phyloP scores from a whole-genome alignment of 306 rosid species.

The Canavalia ensiformis region DNA sequence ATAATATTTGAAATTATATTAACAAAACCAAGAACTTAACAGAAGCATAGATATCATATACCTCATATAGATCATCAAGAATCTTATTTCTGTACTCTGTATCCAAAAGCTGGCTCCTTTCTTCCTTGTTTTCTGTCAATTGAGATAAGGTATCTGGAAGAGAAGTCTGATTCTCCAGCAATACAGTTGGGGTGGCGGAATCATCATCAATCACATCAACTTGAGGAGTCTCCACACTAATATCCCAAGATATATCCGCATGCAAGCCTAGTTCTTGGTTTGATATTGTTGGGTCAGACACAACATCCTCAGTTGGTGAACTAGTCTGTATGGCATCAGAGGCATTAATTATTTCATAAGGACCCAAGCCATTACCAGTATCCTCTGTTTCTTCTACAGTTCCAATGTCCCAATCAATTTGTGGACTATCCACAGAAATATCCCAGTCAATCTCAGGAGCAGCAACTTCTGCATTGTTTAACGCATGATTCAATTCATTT shows the following conservation, averaged over 20 bases:
- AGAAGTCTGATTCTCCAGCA: slow-evolving; percentile 58
- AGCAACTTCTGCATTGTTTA: slow-evolving; percentile 48
- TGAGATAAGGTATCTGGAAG: slow-evolving; percentile 55
- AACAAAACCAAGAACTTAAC: slow-evolving; percentile 10
- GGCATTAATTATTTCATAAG: slow-evolving; percentile 89
- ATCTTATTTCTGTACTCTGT: slow-evolving; percentile 89
- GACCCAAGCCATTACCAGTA: slow-evolving; percentile 84
- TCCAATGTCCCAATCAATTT: slow-evolving; percentile 95
- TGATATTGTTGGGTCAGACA: slow-evolving; percentile 58
- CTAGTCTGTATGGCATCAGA: slow-evolving; percentile 64
- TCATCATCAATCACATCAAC: slow-evolving; percentile 75
- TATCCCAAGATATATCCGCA: slow-evolving; percentile 82
- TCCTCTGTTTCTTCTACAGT: slow-evolving; percentile 81
- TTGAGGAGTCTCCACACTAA: slow-evolving; percentile 86
- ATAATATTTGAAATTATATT: slow-evolving; percentile 19
- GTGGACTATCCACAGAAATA: slow-evolving; percentile 80
- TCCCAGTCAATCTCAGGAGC: slow-evolving; percentile 89
- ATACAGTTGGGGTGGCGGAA: slow-evolving; percentile 55
- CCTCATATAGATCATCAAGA: slow-evolving; percentile 96
- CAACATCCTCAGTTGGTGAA: slow-evolving; percentile 58
- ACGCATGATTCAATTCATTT: slow-evolving; percentile 54
- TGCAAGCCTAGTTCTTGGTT: slow-evolving; percentile 52
- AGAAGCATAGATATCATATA: slow-evolving; percentile 40
- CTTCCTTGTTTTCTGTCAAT: slow-evolving; percentile 64
- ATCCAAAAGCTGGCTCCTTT: slow-evolving; percentile 83